Evolutionary conservation across 495 filamentous ascomycete genomes (phyloP).

Genomic region (Talaromyces trachyspermus): DNA sequence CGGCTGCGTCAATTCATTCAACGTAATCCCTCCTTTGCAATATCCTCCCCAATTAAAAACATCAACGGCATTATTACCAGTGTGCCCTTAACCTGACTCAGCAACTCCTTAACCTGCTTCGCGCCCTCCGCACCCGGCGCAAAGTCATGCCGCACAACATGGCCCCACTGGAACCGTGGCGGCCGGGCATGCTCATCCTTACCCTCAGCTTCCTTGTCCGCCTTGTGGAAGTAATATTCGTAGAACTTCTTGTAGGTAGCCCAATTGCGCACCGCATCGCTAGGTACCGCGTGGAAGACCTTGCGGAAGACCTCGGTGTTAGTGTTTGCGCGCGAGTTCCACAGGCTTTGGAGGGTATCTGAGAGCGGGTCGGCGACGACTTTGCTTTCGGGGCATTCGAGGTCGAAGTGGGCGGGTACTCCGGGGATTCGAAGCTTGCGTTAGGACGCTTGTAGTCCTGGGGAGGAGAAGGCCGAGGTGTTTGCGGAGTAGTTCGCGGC

Average conservation of each 20-base stretch:
- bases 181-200: constrained; percentile 32
- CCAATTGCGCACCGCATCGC: constrained; percentile 76
- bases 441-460: constrained; percentile 59
- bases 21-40: constrained; percentile 76
- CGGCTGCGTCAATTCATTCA: constrained; percentile 77
- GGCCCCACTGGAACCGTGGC: constrained; percentile 62
- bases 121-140: constrained; percentile 52
- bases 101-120: constrained; percentile 71
- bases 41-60: constrained; percentile 80
- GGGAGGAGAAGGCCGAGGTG: constrained; percentile 77
- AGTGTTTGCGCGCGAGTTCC: constrained; percentile 62
- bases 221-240: constrained; percentile 59
- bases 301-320: constrained; percentile 84
- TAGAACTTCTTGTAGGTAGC: constrained; percentile 80
- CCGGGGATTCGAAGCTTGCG: constrained; percentile 70
- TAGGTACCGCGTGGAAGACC: constrained; percentile 83
- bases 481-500: constrained; percentile 82
- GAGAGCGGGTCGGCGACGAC: constrained; percentile 72
- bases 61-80: constrained; percentile 89
- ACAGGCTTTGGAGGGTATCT: constrained; percentile 57
- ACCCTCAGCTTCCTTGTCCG: constrained; percentile 37
- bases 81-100: constrained; percentile 68
- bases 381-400: constrained; percentile 63
- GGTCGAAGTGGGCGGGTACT: constrained; percentile 79
- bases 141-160: constrained; percentile 80